A percentile compares a stretch with the other conserved stretches of the same genome.
phyloP scores from a whole-genome alignment of 2,329 filamentous ascomycete genomes.

The Pestalotiopsis sp. region DNA sequence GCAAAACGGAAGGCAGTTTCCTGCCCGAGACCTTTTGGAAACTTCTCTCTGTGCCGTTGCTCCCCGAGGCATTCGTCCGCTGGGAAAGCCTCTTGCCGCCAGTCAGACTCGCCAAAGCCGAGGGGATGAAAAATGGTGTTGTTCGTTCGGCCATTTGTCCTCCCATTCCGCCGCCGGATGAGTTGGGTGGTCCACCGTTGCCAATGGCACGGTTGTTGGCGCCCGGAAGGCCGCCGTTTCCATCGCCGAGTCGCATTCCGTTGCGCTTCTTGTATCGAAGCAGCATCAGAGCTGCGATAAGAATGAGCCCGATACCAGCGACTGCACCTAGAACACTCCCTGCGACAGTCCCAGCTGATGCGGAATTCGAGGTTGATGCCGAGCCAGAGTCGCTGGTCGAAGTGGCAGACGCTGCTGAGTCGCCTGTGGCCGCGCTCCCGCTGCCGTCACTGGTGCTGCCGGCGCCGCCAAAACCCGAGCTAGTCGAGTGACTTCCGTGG shows the following conservation, averaged over 20 bases:
- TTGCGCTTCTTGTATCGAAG: slow-evolving; percentile 59
- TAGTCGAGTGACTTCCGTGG: slow-evolving; percentile 17
- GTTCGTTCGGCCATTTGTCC: slow-evolving; percentile 50
- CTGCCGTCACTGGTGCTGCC: background rate
- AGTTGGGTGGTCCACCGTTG: slow-evolving; percentile 19
- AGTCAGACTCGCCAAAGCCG: slow-evolving; percentile 49
- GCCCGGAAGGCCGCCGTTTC: slow-evolving; percentile 25
- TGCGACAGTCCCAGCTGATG: slow-evolving; percentile 44
- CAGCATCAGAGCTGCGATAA: slow-evolving; percentile 55
- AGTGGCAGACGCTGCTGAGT: slow-evolving; percentile 25
- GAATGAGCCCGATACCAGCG: slow-evolving; percentile 59
- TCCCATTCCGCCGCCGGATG: slow-evolving; percentile 17
- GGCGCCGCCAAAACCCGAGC: slow-evolving; percentile 18
- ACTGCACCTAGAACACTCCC: slow-evolving; percentile 61
- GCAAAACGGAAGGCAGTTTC: slow-evolving; percentile 65
- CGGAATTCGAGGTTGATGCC: slow-evolving; percentile 21
- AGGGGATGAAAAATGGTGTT: slow-evolving; percentile 47
- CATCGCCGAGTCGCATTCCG: slow-evolving; percentile 41
- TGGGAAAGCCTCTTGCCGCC: slow-evolving; percentile 38
- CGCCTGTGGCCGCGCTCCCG: slow-evolving; percentile 21
- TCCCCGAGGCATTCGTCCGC: slow-evolving; percentile 33
- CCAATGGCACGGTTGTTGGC: slow-evolving; percentile 33
- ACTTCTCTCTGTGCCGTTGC: slow-evolving; percentile 49
- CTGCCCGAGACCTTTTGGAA: slow-evolving; percentile 69
- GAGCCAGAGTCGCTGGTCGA: slow-evolving; percentile 19